These are phyloP conservation scores for Acanthamoeba sp. DNA, from an alignment of 208 protist genomes.

Conservation along the genomic window DNA sequence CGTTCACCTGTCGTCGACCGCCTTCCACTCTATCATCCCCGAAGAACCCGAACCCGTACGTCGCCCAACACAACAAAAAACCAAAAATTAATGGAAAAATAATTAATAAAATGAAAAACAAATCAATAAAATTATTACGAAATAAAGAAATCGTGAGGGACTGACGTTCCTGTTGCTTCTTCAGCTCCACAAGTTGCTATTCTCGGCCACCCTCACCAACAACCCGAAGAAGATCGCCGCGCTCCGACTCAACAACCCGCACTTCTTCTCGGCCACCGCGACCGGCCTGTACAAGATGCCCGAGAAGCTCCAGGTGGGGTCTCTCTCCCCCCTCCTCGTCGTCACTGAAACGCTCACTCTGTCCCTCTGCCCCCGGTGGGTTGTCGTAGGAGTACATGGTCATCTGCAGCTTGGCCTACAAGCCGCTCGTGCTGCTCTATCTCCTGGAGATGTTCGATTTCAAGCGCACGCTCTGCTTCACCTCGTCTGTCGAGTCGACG, in stretches of 20 bases:
- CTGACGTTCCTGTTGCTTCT: not conserved
- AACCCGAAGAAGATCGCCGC: conserved; percentile 89
- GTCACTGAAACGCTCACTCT: not conserved
- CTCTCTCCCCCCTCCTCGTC: conserved; percentile 11
- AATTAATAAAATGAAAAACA: too few relatives aligned
- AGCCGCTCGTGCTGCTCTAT: conserved; percentile 75
- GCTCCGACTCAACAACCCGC: conserved; percentile 87
- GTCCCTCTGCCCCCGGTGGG: not conserved
- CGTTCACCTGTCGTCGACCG: conserved; percentile 19
- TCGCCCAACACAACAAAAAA: not conserved
- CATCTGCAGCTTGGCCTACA: conserved; percentile 77
- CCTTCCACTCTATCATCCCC: conserved; percentile 39
- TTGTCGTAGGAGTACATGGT: conserved; percentile 74
- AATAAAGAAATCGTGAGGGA: too few relatives aligned
- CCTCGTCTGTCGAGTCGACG: conserved; percentile 83
- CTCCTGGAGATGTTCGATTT: conserved; percentile 46
- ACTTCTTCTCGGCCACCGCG: conserved; percentile 78
- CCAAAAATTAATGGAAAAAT: too few relatives aligned
- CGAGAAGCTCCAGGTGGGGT: conserved; percentile 76
- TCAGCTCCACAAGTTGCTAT: conserved; percentile 88
- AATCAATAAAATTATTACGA: too few relatives aligned
- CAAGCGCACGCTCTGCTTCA: conserved; percentile 82
- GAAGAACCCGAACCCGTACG: conserved; percentile 40
- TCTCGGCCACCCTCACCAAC: conserved; percentile 91
- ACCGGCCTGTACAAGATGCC: conserved; percentile 84